These are phyloP conservation scores for Vitis vinifera DNA, from an alignment of 164 flowering plant species.

Conservation along the genomic window ASM3070453v1 NC_081805.1:27475501-27476000, in stretches of 20 bases:
- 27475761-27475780: constrained; percentile 48
- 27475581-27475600: constrained; percentile 39
- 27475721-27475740: constrained; percentile 49
- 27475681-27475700: constrained; percentile 1
- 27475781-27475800: constrained; percentile 32
- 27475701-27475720: constrained; percentile 34
- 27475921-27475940: constrained; percentile 46
- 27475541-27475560: constrained; percentile 42
- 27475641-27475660: constrained; percentile 38
- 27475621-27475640: constrained; percentile 39
- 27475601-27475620: constrained; percentile 36
- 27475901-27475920: constrained; percentile 49
- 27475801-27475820: constrained; percentile 31
- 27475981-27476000: background rate
- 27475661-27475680: constrained; percentile 27
- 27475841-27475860: constrained; percentile 50
- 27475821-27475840: constrained; percentile 41
- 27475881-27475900: constrained; percentile 36
- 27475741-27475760: constrained; percentile 32
- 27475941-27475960: constrained; percentile 46
- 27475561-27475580: constrained; percentile 46
- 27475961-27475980: constrained; percentile 27
- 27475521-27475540: constrained; percentile 40
- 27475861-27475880: constrained; percentile 47
- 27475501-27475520: constrained; percentile 44